These are phyloP conservation scores for Caryopteris hybrid DNA, from an alignment of 305 asterid species.

Conservation along the genomic window DNA sequence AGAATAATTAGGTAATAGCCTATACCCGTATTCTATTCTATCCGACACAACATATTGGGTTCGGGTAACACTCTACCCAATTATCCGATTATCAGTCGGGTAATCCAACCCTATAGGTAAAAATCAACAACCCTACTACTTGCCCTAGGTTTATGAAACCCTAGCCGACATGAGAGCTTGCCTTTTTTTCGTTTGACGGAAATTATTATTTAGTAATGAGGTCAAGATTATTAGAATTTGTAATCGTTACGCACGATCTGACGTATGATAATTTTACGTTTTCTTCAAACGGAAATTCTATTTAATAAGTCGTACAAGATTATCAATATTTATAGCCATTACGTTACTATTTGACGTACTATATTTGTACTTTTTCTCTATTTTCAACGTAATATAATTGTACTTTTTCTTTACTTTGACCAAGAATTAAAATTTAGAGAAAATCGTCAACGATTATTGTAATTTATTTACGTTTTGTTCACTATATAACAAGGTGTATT, in stretches of 20 bases:
- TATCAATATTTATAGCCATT: neutral
- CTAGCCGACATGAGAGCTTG: neutral
- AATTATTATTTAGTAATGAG: neutral
- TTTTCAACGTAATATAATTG: too few species aligned
- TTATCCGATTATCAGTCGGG: too few species aligned
- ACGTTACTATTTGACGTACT: neutral
- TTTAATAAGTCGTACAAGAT: too few species aligned
- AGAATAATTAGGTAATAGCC: too few species aligned
- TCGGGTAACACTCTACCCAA: too few species aligned
- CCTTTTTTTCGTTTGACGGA: neutral
- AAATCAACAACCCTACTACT: neutral
- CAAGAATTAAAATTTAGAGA: neutral
- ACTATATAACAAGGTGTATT: neutral
- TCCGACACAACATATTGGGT: too few species aligned
- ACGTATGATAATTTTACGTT: neutral
- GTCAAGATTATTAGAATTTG: neutral
- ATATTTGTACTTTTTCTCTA: neutral
- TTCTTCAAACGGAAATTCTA: neutral
- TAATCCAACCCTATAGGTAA: too few species aligned
- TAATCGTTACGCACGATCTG: too few species aligned
- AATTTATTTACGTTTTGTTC: neutral
- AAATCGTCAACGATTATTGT: neutral
- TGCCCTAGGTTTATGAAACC: neutral
- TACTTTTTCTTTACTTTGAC: neutral
- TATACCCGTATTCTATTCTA: too few species aligned